A percentile compares a stretch with the other conserved stretches of the same genome.
phyloP scores from a whole-genome alignment of 495 filamentous ascomycete genomes.

The Chaetomium tenue region DNA sequence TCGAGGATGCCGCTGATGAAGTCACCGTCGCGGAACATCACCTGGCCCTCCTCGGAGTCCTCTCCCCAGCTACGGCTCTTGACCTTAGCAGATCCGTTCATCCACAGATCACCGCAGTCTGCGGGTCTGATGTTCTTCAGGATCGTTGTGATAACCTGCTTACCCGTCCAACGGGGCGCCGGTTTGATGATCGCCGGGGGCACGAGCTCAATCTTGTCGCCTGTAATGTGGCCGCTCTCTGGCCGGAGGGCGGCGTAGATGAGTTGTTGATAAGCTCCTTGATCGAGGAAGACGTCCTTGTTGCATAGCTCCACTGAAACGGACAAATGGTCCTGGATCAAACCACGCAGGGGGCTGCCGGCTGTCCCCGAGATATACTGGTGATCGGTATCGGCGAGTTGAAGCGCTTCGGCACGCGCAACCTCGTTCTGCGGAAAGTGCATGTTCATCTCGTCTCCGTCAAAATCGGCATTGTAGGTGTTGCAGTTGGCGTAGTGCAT shows the following conservation, averaged over 20 bases:
- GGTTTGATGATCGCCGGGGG: conserved; percentile 82
- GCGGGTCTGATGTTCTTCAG: conserved; percentile 83
- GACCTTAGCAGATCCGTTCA: conserved; percentile 75
- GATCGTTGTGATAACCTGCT: conserved; percentile 92
- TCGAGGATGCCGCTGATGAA: conserved; percentile 89
- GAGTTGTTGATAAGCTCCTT: conserved; percentile 87
- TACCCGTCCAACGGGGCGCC: conserved; percentile 86
- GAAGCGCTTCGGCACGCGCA: conserved; percentile 83
- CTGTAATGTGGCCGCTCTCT: conserved; percentile 75
- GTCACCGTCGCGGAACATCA: conserved; percentile 83
- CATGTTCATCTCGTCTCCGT: conserved; percentile 99
- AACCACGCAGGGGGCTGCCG: conserved; percentile 89
- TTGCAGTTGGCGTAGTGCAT: conserved; percentile 99
- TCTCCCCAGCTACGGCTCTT: conserved; percentile 70
- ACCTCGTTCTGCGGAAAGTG: conserved; percentile 98
- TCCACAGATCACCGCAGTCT: conserved; percentile 71
- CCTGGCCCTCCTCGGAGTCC: conserved; percentile 62
- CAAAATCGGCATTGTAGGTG: conserved; percentile 99
- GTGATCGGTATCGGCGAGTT: conserved; percentile 93
- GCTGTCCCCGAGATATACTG: conserved; percentile 94
- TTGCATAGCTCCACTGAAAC: conserved; percentile 89
- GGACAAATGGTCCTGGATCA: conserved; percentile 98
- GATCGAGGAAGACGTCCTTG: conserved; percentile 87
- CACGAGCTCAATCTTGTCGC: conserved; percentile 70
- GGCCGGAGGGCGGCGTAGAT: conserved; percentile 86